These are phyloP conservation scores for Wickerhamomyces chambardii DNA, from an alignment of 805 yeast genomes.

Conservation along the genomic window DNA sequence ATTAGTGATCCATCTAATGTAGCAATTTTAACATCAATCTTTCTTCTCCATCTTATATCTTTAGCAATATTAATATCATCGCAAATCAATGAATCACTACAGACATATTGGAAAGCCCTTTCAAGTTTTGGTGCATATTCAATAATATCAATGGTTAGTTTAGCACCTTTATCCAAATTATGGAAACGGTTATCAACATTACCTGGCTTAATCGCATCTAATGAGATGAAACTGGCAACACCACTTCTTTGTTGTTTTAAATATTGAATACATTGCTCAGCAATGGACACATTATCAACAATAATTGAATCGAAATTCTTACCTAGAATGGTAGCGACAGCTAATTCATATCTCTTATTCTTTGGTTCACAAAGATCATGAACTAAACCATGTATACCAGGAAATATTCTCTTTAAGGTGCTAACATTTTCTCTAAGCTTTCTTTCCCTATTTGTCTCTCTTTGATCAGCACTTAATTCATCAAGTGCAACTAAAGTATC, in stretches of 20 bases:
- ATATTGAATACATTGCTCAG: conserved; percentile 68
- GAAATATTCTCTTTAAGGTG: conserved; percentile 61
- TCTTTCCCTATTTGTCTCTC: conserved; percentile 67
- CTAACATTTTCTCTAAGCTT: conserved; percentile 66
- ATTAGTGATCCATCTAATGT: conserved; percentile 80
- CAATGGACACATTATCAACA: conserved; percentile 64
- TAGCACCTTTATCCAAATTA: conserved; percentile 39
- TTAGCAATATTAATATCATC: conserved; percentile 65
- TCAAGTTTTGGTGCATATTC: conserved; percentile 61
- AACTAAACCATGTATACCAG: conserved; percentile 79
- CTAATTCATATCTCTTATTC: conserved; percentile 61
- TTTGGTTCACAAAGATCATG: conserved; percentile 74
- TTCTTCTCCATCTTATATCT: conserved; percentile 57
- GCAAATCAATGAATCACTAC: conserved; percentile 74
- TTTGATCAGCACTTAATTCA: conserved; percentile 65
- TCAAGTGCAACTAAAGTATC: conserved; percentile 53
- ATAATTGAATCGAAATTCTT: conserved; percentile 72
- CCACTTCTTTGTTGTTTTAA: conserved; percentile 84
- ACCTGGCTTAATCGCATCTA: conserved; percentile 61
- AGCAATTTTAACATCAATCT: conserved; percentile 57
- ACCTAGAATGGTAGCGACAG: conserved; percentile 74
- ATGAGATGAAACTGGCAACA: conserved; percentile 78
- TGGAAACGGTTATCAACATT: conserved; percentile 48
- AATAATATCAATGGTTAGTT: conserved; percentile 69
- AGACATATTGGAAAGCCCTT: conserved; percentile 70